Conservation (phyloP, 257 asterid genomes). For the Plantago ovata region DNA sequence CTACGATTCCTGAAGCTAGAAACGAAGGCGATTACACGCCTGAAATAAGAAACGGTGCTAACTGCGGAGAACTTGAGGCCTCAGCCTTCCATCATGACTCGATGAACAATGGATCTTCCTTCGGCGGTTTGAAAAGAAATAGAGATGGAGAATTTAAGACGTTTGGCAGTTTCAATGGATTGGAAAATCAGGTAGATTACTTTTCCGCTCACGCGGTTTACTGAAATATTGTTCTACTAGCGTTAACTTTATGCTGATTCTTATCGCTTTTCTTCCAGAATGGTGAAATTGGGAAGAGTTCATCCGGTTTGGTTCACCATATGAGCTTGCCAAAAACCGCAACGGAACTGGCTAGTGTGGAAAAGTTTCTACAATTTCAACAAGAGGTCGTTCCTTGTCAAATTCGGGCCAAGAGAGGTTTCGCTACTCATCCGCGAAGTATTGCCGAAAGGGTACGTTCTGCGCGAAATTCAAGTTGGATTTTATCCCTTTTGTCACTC, state of each 20-base stretch:
- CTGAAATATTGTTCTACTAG: neutral
- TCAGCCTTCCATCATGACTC: slow-evolving; percentile 23
- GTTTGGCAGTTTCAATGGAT: slow-evolving; percentile 44
- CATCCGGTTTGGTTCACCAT: slow-evolving; percentile 56
- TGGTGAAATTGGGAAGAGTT: slow-evolving; percentile 36
- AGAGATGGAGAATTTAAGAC: slow-evolving; percentile 52
- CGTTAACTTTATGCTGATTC: neutral
- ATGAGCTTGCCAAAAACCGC: slow-evolving; percentile 76
- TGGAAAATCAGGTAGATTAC: slow-evolving; percentile 42
- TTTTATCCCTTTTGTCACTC: neutral
- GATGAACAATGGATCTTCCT: slow-evolving; percentile 51
- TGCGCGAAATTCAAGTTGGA: neutral
- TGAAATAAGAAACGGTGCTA: slow-evolving; percentile 22
- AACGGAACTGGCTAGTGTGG: slow-evolving; percentile 46
- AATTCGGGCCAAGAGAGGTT: slow-evolving; percentile 83
- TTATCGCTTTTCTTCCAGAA: slow-evolving; percentile 30
- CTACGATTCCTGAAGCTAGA: slow-evolving; percentile 43
- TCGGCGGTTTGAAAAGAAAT: slow-evolving; percentile 54
- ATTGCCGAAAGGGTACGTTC: slow-evolving; percentile 82
- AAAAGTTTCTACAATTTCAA: slow-evolving; percentile 63
- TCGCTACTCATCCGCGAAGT: slow-evolving; percentile 92
- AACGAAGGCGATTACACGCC: slow-evolving; percentile 19
- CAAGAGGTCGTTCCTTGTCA: slow-evolving; percentile 68
- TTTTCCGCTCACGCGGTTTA: neutral
- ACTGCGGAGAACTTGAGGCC: slow-evolving; percentile 24